Conservation (phyloP, 331 rosid genomes). For the Spiraea crenata region DNA sequence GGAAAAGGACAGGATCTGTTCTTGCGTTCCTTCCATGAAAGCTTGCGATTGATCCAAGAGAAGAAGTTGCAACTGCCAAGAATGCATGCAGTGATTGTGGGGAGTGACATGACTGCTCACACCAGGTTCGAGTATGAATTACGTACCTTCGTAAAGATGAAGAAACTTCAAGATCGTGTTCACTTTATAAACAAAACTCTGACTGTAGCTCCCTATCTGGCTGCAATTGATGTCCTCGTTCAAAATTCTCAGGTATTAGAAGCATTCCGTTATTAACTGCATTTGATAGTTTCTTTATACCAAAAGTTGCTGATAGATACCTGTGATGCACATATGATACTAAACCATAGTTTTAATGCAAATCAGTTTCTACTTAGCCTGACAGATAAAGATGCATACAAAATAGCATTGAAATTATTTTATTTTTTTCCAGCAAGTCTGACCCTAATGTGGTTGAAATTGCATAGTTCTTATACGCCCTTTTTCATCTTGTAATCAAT, state of each 20-base stretch:
- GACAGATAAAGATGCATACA: background rate
- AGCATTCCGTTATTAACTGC: background rate
- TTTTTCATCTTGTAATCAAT: conserved; percentile 4
- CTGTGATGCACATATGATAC: background rate
- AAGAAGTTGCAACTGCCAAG: conserved; percentile 40
- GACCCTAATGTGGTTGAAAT: background rate
- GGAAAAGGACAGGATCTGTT: conserved; percentile 45
- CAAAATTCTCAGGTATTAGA: conserved; percentile 36
- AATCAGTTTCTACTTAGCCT: background rate
- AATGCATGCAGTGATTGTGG: conserved; percentile 36
- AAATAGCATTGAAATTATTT: background rate
- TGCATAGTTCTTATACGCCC: background rate
- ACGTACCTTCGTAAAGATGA: conserved; percentile 30
- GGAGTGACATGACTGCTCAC: conserved; percentile 38
- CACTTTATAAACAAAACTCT: conserved; percentile 39
- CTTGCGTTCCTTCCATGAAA: conserved; percentile 33
- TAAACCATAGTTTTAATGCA: background rate
- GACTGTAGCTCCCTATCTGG: conserved; percentile 41
- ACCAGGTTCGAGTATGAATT: conserved; percentile 33
- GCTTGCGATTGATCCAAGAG: conserved; percentile 29
- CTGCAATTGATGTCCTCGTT: conserved; percentile 39
- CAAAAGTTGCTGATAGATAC: background rate
- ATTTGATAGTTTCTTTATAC: background rate
- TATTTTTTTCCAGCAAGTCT: background rate
- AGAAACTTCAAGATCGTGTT: conserved; percentile 35